Evolutionary conservation across 495 filamentous ascomycete genomes (phyloP), one percentile per base, ranked within the genome.

Genomic region (Stereocaulon alpinum): DNA sequence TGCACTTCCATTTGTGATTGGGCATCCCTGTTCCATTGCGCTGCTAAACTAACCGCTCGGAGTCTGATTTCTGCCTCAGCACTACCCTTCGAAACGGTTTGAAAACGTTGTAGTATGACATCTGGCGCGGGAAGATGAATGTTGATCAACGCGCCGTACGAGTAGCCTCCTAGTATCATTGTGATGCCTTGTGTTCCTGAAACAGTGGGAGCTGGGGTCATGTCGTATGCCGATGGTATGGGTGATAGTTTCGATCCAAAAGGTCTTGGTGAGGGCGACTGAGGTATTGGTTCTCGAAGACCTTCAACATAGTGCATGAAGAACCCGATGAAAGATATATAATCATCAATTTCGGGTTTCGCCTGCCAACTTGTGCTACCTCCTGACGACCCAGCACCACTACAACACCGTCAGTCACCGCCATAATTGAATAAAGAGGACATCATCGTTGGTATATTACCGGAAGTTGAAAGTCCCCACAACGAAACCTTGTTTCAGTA

Each of bases 381-480:
- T 44, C 81, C 77, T 0, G 88, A 91, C 20, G 70, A 71, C n/a
- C 81, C 82, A 0, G 88, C 89, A 56, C 93, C 93, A 70, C 93
- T 95, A 60, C 6, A 42, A 47, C 20, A 5, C 17, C 17, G 30
- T 59, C 18, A 60, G 27, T 40, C 30, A 34, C 24, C 24, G 48
- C 17, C 27, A 37, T 24, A 17, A 6, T 18, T 34, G 3, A 34
- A 12, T 32, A 9, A 11, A 12, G 2, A 2, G 14, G 20, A 6
- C 11, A 7, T 30, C 32, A 40, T 41, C 47, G 15, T 44, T 58
- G 48, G 17, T 6, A 48, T 60, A 67, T 20, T 70, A 95, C 91
- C 91, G 82, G 64, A 96, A 96, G 67, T 98, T 96, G 70, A 97
- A 96, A 1, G 89, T 95, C 6, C 78, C 86, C 18, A 96, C 88